These are phyloP conservation scores for Nannizziopsis barbatae DNA, from an alignment of 2,329 filamentous ascomycete species.

Conservation along the genomic window DNA sequence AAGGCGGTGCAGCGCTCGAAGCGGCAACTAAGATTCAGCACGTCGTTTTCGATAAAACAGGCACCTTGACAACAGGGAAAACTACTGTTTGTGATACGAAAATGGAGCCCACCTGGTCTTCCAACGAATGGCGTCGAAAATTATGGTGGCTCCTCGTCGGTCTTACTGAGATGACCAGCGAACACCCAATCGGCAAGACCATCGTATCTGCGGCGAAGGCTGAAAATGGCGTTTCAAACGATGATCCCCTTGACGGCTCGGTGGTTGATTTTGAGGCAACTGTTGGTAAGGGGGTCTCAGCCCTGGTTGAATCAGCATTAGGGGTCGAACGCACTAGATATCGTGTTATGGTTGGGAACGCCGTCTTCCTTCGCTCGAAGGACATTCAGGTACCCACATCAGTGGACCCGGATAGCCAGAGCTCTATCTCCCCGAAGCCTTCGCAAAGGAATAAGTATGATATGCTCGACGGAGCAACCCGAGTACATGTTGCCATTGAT, in stretches of 20 bases:
- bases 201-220: slow-evolving; percentile 64
- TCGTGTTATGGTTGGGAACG: slow-evolving; percentile 72
- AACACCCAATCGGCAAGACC: slow-evolving; percentile 90
- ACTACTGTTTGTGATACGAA: slow-evolving; percentile 76
- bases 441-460: slow-evolving; percentile 27
- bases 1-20: slow-evolving; percentile 86
- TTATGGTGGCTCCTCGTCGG: slow-evolving; percentile 96
- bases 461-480: slow-evolving; percentile 60
- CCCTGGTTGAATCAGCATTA: slow-evolving; percentile 64
- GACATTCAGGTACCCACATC: slow-evolving; percentile 44
- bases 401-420: slow-evolving; percentile 27
- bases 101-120: slow-evolving; percentile 58
- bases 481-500: slow-evolving; percentile 84
- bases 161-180: slow-evolving; percentile 88
- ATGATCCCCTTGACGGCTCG: slow-evolving; percentile 68
- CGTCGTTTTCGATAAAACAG: slow-evolving; percentile 71
- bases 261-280: slow-evolving; percentile 73
- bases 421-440: slow-evolving; percentile 16
- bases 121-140: slow-evolving; percentile 54
- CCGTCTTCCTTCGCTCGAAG: slow-evolving; percentile 61
- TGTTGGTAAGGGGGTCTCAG: slow-evolving; percentile 76
- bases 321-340: slow-evolving; percentile 60
- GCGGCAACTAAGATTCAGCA: slow-evolving; percentile 53
- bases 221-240: slow-evolving; percentile 59
- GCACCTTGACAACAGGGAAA: slow-evolving; percentile 78